Evolutionary conservation across 2,329 filamentous ascomycete species (phyloP).

Genomic region (Allantophomopsis lycopodina): DNA sequence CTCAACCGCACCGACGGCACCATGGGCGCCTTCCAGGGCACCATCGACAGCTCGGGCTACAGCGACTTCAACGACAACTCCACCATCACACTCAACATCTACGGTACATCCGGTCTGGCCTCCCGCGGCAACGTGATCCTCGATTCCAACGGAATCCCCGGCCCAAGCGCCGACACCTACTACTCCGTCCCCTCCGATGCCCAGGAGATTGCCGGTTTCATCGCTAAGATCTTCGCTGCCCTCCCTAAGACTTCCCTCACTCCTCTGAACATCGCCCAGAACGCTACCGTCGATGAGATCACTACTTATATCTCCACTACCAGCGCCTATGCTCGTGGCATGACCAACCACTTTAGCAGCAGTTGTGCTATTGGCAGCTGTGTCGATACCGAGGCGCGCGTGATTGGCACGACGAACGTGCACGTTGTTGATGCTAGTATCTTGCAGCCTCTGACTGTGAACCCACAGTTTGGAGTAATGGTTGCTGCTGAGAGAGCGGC

Average conservation of each 20-base stretch:
- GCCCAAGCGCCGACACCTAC: slow-evolving; percentile 27
- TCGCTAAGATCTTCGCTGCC: slow-evolving; percentile 31
- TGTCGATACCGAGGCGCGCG: slow-evolving; percentile 30
- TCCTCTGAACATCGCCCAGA: slow-evolving; percentile 31
- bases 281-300: slow-evolving; percentile 31
- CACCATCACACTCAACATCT: slow-evolving; percentile 40
- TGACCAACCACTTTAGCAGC: slow-evolving; percentile 38
- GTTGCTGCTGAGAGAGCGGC: slow-evolving; percentile 34
- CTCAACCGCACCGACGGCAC: slow-evolving; percentile 26
- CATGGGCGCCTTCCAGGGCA: slow-evolving; percentile 33
- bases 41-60: slow-evolving; percentile 32
- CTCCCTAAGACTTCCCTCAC: slow-evolving; percentile 27
- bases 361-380: slow-evolving; percentile 35
- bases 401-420: slow-evolving; percentile 33
- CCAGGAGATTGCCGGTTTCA: slow-evolving; percentile 32
- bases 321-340: slow-evolving; percentile 31
- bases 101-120: slow-evolving; percentile 38
- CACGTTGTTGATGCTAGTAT: slow-evolving; percentile 37
- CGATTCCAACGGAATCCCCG: slow-evolving; percentile 27
- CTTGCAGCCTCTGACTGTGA: slow-evolving; percentile 33
- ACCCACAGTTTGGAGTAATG: slow-evolving; percentile 40
- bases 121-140: slow-evolving; percentile 32
- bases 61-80: slow-evolving; percentile 23
- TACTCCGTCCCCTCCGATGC: slow-evolving; percentile 32
- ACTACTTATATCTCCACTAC: slow-evolving; percentile 32